A percentile compares a stretch with the other conserved stretches of the same genome.
Conservation (phyloP, 2,329 filamentous ascomycete genomes). For the Fusarium temperatum region DNA sequence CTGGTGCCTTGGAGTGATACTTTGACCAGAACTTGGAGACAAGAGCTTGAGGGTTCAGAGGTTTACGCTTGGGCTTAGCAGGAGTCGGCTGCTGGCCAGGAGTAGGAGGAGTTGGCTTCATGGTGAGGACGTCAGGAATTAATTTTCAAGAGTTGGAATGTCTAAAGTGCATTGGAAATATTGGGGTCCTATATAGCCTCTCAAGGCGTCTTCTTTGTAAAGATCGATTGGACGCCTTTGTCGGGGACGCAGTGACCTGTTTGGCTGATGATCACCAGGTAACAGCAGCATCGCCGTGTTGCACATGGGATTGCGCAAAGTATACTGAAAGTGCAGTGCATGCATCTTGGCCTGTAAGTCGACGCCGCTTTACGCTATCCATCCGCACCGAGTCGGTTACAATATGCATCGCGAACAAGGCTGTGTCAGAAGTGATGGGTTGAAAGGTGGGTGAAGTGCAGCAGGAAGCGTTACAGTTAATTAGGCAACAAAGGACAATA, state of each 20-base stretch:
- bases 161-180: not conserved
- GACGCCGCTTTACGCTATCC: conserved; percentile 12
- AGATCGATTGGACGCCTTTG: conserved; percentile 6
- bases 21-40: conserved; percentile 54
- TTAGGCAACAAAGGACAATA: conserved; percentile 23
- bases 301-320: conserved; percentile 23
- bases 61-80: conserved; percentile 30
- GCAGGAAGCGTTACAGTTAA: not conserved
- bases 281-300: conserved; percentile 18
- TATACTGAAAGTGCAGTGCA: conserved; percentile 3
- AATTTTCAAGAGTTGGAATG: not conserved
- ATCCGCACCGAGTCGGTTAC: not conserved
- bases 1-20: conserved; percentile 53
- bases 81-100: conserved; percentile 7
- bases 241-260: conserved; percentile 4
- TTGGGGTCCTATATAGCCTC: conserved; percentile 20
- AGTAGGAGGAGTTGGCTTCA: conserved; percentile 19
- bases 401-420: conserved; percentile 14
- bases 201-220: not conserved
- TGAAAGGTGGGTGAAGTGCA: conserved; percentile 25
- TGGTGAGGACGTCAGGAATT: not conserved
- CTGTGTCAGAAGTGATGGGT: conserved; percentile 11
- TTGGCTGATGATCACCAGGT: conserved; percentile 13
- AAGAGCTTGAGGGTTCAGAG: conserved; percentile 49
- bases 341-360: conserved; percentile 8